Base-by-base conservation (phyloP, 2,329 filamentous ascomycete species). In the Laburnicola sp. region DNA sequence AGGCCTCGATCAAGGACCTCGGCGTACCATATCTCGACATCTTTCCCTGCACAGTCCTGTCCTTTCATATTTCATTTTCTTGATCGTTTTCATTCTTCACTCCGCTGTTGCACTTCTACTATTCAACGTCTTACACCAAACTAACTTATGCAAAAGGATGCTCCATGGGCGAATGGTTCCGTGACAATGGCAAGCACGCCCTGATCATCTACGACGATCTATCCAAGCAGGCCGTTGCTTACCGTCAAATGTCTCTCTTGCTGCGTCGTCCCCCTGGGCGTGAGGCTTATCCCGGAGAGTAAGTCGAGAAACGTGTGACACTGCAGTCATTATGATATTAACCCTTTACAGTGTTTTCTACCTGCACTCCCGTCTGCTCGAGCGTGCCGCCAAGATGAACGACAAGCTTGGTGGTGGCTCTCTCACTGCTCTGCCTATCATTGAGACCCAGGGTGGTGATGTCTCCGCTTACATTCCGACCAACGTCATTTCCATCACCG, bases 401-500 rank as follows among this genome's bases (percentile, higher is more conserved):
- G 83, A 92, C 78, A 93, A 90, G 81, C 90, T 88, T 75, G 91
- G 92, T 74, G 91, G 90, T 80, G 94, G 94, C 76, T 97, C 93
- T 69, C 85, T 97, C 79, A 99, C 94, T 79, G 93, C 94, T 65
- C 88, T 99, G 59, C 94, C 94, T 75, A 77, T 97, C 80, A 97
- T 99, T 76, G 94, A 99, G 86, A 99, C 94, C 76, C 94, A 97
- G 85, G 94, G 94, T 86, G 94, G 94, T 90, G 94, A 99, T 81
- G 94, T 99, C 74, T 97, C 94, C 70, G 94, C 94, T 70, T 99
- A 97, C 81, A 97, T 99, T 86, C 94, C 94, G 72, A 99, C 94
- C 82, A 99, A 97, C 85, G 94, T 97, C 82, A 99, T 99, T 86
- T 97, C 93, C 78, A 99, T 99, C 76, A 99, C 94, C 70, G 94